Conservation (phyloP, 441 rosid genomes). For the Jatropha podagrica region DNA sequence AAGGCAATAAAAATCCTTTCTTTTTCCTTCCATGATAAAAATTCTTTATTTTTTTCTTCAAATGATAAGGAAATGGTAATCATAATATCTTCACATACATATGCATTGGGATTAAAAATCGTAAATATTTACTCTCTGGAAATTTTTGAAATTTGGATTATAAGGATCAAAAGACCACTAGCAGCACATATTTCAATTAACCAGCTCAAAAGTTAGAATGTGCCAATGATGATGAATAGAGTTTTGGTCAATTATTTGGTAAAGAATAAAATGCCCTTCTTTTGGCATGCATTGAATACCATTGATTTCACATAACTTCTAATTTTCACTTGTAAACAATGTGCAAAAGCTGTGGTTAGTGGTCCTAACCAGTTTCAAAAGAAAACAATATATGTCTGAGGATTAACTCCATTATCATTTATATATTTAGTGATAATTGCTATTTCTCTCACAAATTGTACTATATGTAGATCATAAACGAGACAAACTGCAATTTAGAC, state of each 20-base stretch:
- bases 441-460: not conserved
- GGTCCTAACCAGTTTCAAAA: not conserved
- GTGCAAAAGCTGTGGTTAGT: not conserved
- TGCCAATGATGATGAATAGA: not conserved
- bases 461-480: not conserved
- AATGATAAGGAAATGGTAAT: not conserved
- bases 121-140: too few species aligned
- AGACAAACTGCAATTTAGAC: too few species aligned
- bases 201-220: not conserved
- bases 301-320: not conserved
- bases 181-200: not conserved
- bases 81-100: not conserved
- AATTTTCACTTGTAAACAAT: not conserved
- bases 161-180: not conserved
- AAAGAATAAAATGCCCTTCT: not conserved
- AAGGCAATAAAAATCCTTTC: not conserved
- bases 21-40: not conserved
- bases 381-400: not conserved
- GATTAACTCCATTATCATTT: not conserved
- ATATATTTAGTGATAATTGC: not conserved
- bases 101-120: too few species aligned
- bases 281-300: too few species aligned
- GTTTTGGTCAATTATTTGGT: not conserved
- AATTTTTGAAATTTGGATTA: not conserved
- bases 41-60: not conserved